Evolutionary conservation across 495 filamentous ascomycete species (phyloP), one percentile per base, ranked within the genome.

Genomic region (Aspergillus funiculosus): DNA sequence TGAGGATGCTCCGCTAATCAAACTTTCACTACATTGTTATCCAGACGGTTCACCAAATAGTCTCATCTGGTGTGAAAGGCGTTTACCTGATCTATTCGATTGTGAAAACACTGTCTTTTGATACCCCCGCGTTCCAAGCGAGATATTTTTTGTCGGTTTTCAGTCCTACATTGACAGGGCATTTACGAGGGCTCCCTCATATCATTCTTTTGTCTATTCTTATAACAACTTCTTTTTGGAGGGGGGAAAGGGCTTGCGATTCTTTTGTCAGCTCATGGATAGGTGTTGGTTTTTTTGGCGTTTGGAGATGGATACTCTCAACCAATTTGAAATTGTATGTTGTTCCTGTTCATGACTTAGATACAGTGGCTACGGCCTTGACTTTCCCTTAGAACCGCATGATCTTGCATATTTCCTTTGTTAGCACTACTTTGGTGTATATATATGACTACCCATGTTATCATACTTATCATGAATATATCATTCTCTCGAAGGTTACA

Each of bases 1-100:
- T 71, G 24, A 55, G 63, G 19, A 59, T 67, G 56, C 59, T 59
- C 51, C 67, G 65, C 32, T 57, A 62, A 22, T 68, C 51, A 17
- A 24, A n/a, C 35, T 37, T 20, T n/a, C 19, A 13, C 20, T n/a
- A 21, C 15, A 18, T 10, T 11, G 30, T 51, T 0, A 31, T 21
- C 22, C 6, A 37, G 24, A 20, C n/a, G 21, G 15, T 6, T 14
- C 13, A 32, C 13, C 24, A 11, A 21, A 19, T 13, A 17, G 10
- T 48, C 38, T 9, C 19, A 27, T 27, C 32, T 43, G 25, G 14
- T 9, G 24, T 43, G 17, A 6, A 41, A 40, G 35, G 36, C 1
- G 17, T 25, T 18, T 44, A 19, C 29, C 34, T 11, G n/a, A 14
- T 27, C 21, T 40, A 19, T 34, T 43, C 27, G 18, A 29, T 48